Conservation (phyloP, 1,284 basidiomycete genomes). For the Takashimella tepidaria region DNA sequence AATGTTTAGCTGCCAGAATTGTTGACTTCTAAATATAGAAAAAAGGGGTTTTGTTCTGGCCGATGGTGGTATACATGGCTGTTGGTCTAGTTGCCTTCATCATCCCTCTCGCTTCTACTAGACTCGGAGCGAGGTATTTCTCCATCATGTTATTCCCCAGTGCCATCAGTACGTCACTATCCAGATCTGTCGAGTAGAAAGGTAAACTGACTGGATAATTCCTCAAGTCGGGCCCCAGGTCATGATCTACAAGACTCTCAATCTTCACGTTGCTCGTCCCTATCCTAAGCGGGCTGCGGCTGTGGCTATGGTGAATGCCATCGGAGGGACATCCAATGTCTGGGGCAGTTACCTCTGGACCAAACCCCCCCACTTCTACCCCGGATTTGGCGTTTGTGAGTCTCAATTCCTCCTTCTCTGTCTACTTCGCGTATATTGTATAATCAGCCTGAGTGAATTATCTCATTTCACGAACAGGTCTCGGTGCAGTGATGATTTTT, state of each 20-base stretch:
- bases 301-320: constrained; percentile 32
- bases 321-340: constrained; percentile 21
- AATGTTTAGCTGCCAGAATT: constrained; percentile 16
- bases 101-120: constrained; percentile 37
- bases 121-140: constrained; percentile 24
- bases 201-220: constrained; percentile 11
- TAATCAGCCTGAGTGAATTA: too few relatives aligned
- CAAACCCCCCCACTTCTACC: constrained; percentile 16
- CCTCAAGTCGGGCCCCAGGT: constrained; percentile 32
- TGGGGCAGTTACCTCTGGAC: constrained; percentile 28
- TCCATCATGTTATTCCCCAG: constrained; percentile 17
- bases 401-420: too few relatives aligned
- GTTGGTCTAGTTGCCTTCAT: constrained; percentile 58
- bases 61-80: constrained; percentile 45
- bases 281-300: constrained; percentile 29
- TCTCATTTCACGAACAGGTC: too few relatives aligned
- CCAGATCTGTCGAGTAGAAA: neutral
- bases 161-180: neutral
- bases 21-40: constrained; percentile 13
- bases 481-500: constrained; percentile 8
- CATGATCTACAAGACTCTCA: constrained; percentile 10
- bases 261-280: constrained; percentile 22
- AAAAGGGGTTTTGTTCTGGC: constrained; percentile 7
- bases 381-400: constrained; percentile 12
- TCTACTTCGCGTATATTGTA: too few relatives aligned